phyloP scores from a whole-genome alignment of 2,329 filamentous ascomycete genomes.

The Fusarium tricinctum region DNA sequence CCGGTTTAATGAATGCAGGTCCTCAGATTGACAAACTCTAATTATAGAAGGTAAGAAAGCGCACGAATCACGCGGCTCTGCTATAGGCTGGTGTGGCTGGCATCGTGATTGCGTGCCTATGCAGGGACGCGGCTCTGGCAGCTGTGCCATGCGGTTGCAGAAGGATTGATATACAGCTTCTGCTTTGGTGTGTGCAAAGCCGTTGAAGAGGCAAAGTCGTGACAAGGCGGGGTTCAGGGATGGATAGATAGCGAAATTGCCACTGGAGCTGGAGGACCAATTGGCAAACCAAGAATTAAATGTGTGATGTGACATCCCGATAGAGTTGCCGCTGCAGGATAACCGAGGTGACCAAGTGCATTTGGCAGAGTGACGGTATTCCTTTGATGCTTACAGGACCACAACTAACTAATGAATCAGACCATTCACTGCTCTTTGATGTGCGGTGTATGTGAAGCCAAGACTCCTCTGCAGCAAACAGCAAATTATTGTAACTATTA shows the following conservation, averaged over 20 bases:
- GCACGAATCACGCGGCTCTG: slow-evolving; percentile 20
- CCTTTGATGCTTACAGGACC: slow-evolving; percentile 1
- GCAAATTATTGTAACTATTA: slow-evolving; percentile 9
- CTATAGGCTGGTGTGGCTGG: background rate
- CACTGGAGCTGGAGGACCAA: background rate
- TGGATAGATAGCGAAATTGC: background rate
- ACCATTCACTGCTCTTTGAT: slow-evolving; percentile 9
- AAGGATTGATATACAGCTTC: slow-evolving; percentile 12
- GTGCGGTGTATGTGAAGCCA: slow-evolving; percentile 16
- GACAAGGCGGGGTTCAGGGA: background rate
- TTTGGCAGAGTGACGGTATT: background rate
- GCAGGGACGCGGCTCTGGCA: slow-evolving; percentile 23
- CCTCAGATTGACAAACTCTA: slow-evolving; percentile 20
- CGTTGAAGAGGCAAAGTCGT: slow-evolving; percentile 7
- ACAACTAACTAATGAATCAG: slow-evolving; percentile 9
- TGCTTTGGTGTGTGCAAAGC: slow-evolving; percentile 7
- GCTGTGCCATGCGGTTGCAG: background rate
- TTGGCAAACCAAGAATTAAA: background rate
- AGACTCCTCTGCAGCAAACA: slow-evolving; percentile 11
- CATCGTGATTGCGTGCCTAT: slow-evolving; percentile 2
- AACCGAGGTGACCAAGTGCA: slow-evolving; percentile 7
- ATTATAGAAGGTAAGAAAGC: slow-evolving; percentile 24
- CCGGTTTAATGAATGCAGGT: slow-evolving; percentile 24
- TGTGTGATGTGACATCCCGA: background rate
- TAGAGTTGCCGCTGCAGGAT: slow-evolving; percentile 3